Percentiles rank a stretch among this genome's conserved stretches.
Conservation (phyloP, 2,329 filamentous ascomycete species). For the Diatrype stigma region DNA sequence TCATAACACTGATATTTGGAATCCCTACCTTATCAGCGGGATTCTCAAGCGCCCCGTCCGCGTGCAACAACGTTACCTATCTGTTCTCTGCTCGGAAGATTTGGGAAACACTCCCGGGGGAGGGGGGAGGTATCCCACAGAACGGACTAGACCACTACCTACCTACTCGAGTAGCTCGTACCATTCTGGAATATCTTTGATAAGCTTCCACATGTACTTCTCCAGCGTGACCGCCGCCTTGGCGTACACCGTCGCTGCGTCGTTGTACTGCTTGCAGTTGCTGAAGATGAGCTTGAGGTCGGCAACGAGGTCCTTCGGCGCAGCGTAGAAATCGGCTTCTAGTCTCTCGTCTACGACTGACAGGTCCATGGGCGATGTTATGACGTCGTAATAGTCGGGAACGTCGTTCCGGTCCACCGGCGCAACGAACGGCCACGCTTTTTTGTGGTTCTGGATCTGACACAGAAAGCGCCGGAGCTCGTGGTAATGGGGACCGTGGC, state of each 20-base stretch:
- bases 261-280: constrained; percentile 92
- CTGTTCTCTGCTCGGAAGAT: too few relatives aligned
- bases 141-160: too few relatives aligned
- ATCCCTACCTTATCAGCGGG: too few relatives aligned
- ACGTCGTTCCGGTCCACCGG: constrained; percentile 93
- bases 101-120: too few relatives aligned
- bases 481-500: constrained; percentile 91
- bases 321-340: constrained; percentile 82
- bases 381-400: constrained; percentile 93
- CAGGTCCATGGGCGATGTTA: constrained; percentile 92
- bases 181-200: constrained; percentile 88
- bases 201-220: constrained; percentile 89
- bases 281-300: constrained; percentile 85
- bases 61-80: too few relatives aligned
- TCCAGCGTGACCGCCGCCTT: constrained; percentile 88
- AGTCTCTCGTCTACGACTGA: constrained; percentile 90
- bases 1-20: too few relatives aligned
- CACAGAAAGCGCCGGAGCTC: constrained; percentile 85
- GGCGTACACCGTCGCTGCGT: constrained; percentile 84
- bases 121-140: too few relatives aligned
- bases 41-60: too few relatives aligned
- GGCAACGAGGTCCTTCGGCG: constrained; percentile 82
- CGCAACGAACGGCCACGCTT: constrained; percentile 86
- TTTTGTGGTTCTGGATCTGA: constrained; percentile 85
- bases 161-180: constrained; percentile 9